phyloP scores from a whole-genome alignment of 345 rosid species.

The Alliaria petiolata region DNA sequence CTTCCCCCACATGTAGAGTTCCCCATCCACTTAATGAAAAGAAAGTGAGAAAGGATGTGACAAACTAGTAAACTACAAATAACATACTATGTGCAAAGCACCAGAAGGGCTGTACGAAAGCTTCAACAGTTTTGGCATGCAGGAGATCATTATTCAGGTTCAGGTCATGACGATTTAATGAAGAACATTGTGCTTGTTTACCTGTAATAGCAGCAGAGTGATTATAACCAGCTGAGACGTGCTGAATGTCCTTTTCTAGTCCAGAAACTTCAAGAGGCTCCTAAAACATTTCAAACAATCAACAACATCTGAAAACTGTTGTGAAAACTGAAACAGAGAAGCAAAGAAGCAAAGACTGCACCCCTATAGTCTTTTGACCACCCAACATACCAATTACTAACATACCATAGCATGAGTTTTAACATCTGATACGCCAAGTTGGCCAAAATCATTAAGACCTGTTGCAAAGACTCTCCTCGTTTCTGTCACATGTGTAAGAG shows the following conservation, averaged over 20 bases:
- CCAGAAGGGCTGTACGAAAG: background rate
- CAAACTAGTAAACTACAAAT: background rate
- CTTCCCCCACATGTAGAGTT: slow-evolving; percentile 90
- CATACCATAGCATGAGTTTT: slow-evolving; percentile 52
- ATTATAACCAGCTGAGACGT: slow-evolving; percentile 80
- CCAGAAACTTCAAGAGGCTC: slow-evolving; percentile 75
- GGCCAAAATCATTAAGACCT: slow-evolving; percentile 90
- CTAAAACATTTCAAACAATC: slow-evolving; percentile 37
- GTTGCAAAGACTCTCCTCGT: slow-evolving; percentile 75
- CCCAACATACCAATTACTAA: no score
- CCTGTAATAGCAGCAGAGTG: slow-evolving; percentile 96
- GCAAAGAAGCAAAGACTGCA: background rate
- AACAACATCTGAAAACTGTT: background rate
- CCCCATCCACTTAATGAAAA: slow-evolving; percentile 59
- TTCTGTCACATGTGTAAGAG: slow-evolving; percentile 44
- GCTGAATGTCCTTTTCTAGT: slow-evolving; percentile 53
- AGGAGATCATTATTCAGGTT: background rate
- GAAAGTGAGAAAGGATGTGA: background rate
- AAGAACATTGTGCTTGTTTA: slow-evolving; percentile 10
- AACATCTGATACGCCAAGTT: slow-evolving; percentile 59
- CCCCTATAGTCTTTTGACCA: background rate
- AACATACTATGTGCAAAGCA: background rate
- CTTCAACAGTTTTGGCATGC: background rate
- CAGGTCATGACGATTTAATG: background rate
- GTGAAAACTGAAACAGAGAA: background rate